Conservation (phyloP, 306 rosid genomes). For the Dalbergia cochinchinensis region DNA sequence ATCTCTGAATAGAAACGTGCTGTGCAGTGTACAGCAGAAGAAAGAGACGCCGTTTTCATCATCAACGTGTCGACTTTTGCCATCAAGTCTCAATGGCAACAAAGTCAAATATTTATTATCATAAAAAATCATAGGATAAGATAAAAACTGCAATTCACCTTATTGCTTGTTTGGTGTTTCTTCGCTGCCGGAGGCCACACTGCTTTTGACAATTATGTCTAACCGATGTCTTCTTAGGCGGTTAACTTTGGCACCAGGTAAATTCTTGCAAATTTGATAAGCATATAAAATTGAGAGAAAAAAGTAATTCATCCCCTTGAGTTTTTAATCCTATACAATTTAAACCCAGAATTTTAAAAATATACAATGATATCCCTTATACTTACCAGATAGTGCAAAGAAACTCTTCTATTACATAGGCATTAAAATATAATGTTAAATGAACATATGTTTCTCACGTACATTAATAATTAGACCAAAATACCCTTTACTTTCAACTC, state of each 20-base stretch:
- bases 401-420: too few relatives aligned
- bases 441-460: too few relatives aligned
- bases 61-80: background rate
- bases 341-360: too few relatives aligned
- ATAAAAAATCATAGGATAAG: background rate
- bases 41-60: background rate
- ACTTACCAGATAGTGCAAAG: too few relatives aligned
- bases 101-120: background rate
- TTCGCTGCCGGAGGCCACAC: background rate
- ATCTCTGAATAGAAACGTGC: too few relatives aligned
- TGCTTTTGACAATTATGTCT: background rate
- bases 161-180: background rate
- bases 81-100: background rate
- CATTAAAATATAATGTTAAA: too few relatives aligned
- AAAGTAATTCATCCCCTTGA: too few relatives aligned
- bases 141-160: background rate
- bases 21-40: background rate
- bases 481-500: too few relatives aligned
- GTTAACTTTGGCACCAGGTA: background rate
- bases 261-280: background rate
- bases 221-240: background rate
- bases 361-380: too few relatives aligned
- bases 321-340: too few relatives aligned
- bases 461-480: too few relatives aligned
- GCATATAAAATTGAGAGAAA: background rate